Evolutionary conservation across 106 monocot genomes (phyloP).

Genomic region (Amphibolis antarctica): DNA sequence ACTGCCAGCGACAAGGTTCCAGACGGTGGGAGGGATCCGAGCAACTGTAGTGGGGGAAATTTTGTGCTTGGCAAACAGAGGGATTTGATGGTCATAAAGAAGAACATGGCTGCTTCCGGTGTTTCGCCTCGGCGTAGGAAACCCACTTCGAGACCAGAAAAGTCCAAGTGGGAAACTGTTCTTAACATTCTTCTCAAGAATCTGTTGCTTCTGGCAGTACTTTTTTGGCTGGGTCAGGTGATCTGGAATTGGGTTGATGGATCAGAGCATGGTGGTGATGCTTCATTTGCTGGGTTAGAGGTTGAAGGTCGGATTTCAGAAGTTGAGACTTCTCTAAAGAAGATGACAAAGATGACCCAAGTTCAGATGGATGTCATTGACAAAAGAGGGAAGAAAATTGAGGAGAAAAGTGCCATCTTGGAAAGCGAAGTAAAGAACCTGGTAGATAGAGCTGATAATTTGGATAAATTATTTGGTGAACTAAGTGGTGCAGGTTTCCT

Average conservation of each 20-base stretch:
- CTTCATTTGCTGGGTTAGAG: conserved; percentile 32
- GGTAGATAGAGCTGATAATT: conserved; percentile 27
- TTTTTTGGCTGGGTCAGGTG: conserved; percentile 46
- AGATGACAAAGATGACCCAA: conserved; percentile 60
- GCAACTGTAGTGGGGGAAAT: conserved; percentile 44
- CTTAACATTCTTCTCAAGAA: conserved; percentile 55
- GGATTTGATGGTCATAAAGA: conserved; percentile 21
- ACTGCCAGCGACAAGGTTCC: conserved; percentile 11
- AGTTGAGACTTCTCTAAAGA: conserved; percentile 65
- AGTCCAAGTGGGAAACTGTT: conserved; percentile 42
- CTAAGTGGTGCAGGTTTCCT: conserved; percentile 36
- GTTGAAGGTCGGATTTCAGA: conserved; percentile 61
- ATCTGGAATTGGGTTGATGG: conserved; percentile 44
- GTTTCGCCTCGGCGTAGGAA: conserved; percentile 33
- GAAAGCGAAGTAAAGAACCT: conserved; percentile 45
- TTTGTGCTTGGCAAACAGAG: conserved; percentile 28
- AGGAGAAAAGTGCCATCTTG: conserved; percentile 29
- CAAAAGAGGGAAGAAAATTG: conserved; percentile 38
- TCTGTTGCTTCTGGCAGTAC: conserved; percentile 37
- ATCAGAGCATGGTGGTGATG: conserved; percentile 3
- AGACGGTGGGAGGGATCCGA: conserved; percentile 37
- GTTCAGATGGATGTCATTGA: conserved; percentile 75
- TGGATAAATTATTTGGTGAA: conserved; percentile 36
- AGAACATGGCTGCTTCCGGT: conserved; percentile 18
- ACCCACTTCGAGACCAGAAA: conserved; percentile 25